These are phyloP conservation scores for Dryas integrifolia DNA, from an alignment of 331 rosid species.

Conservation along the genomic window DNA sequence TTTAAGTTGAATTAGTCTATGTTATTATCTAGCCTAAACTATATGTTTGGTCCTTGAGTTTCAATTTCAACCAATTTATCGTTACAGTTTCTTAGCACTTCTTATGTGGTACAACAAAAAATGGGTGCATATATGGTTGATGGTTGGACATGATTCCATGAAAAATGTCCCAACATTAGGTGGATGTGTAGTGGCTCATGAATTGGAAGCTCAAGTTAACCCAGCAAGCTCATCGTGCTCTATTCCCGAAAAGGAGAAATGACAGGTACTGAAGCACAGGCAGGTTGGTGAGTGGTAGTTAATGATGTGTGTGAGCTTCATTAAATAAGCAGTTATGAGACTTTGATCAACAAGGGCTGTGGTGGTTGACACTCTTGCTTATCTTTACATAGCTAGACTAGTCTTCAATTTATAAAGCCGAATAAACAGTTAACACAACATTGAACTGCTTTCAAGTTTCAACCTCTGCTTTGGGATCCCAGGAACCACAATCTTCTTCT, in stretches of 20 bases:
- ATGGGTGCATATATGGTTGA: no score
- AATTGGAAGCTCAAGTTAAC: background rate
- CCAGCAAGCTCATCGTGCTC: background rate
- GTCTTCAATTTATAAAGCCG: constrained; percentile 21
- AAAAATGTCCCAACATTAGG: no score
- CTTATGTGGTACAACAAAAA: no score
- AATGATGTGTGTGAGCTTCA: constrained; percentile 4
- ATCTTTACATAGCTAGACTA: background rate
- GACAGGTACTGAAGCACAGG: background rate
- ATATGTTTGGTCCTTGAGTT: no score
- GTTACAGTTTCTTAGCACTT: no score
- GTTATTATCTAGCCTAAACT: no score
- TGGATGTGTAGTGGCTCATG: no score
- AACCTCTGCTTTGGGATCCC: constrained; percentile 6
- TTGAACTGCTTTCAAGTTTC: no score
- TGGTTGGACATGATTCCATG: no score
- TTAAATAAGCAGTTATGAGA: constrained; percentile 47
- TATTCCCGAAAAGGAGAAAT: background rate
- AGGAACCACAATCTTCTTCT: constrained; percentile 19
- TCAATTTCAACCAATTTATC: no score
- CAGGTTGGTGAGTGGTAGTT: constrained; percentile 4
- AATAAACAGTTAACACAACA: background rate
- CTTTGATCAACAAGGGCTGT: constrained; percentile 42
- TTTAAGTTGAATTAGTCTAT: no score
- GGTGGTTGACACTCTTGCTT: constrained; percentile 44